These are phyloP conservation scores for Colletotrichum neosansevieriae DNA, from an alignment of 2,329 filamentous ascomycete genomes.

Conservation along the genomic window DNA sequence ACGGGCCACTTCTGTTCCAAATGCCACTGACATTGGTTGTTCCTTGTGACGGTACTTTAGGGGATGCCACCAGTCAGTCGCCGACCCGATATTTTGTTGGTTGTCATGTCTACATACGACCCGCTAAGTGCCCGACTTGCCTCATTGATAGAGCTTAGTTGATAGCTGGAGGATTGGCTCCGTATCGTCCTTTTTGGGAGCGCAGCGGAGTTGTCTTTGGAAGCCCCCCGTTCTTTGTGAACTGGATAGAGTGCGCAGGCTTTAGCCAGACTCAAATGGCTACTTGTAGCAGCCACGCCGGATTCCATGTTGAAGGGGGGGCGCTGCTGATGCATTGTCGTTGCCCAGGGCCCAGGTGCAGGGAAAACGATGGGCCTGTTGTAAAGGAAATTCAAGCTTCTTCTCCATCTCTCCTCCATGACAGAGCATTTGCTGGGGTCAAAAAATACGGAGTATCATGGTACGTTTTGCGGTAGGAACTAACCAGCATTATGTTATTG, in stretches of 20 bases:
- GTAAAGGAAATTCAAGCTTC: slow-evolving; percentile 3
- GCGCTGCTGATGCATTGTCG: slow-evolving; percentile 21
- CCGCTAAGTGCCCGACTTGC: not conserved
- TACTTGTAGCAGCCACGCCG: slow-evolving; percentile 13
- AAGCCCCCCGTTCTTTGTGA: slow-evolving; percentile 2
- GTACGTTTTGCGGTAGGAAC: not conserved
- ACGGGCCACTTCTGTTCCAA: slow-evolving; percentile 7
- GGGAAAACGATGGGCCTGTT: not conserved
- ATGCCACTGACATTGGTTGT: not conserved
- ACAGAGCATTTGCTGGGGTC: not conserved
- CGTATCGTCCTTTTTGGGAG: slow-evolving; percentile 17
- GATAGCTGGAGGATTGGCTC: slow-evolving; percentile 25
- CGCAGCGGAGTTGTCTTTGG: not conserved
- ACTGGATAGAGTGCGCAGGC: not conserved
- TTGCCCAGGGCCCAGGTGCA: not conserved
- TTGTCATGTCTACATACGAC: not conserved
- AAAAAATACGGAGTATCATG: not conserved
- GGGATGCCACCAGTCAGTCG: slow-evolving; percentile 1
- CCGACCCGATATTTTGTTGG: not conserved
- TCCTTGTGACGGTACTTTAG: not conserved
- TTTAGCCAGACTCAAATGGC: not conserved
- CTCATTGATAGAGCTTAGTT: not conserved
- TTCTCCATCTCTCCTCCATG: not conserved
- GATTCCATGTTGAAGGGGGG: slow-evolving; percentile 17
- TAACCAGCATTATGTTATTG: no score